Evolutionary conservation across 2,329 filamentous ascomycete genomes (phyloP).

Genomic region (Rhynchosporium graminicola): DNA sequence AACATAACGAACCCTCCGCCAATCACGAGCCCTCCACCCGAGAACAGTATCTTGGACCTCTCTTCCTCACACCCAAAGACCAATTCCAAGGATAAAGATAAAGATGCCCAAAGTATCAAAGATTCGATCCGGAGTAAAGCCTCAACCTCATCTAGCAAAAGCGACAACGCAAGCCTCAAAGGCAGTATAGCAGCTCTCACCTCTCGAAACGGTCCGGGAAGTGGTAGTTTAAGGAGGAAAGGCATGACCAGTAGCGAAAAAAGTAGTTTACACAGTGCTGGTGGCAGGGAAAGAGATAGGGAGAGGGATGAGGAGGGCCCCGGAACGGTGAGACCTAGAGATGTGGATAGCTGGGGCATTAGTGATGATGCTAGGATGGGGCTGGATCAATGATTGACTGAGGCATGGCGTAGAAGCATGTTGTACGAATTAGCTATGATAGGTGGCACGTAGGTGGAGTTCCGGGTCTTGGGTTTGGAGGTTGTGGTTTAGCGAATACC

Average conservation of each 20-base stretch:
- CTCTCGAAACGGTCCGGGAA: not conserved
- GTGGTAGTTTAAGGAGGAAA: conserved; percentile 30
- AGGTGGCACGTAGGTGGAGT: not conserved
- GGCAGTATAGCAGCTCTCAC: conserved; percentile 24
- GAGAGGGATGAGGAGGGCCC: conserved; percentile 42
- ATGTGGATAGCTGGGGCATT: conserved; percentile 70
- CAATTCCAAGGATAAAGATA: not conserved
- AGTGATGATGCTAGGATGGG: conserved; percentile 85
- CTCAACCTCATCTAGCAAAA: conserved; percentile 22
- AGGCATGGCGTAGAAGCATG: not conserved
- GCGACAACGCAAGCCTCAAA: conserved; percentile 26
- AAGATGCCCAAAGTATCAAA: conserved; percentile 9
- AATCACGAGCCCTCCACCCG: conserved; percentile 21
- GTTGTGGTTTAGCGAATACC: conserved; percentile 4
- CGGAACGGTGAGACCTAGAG: conserved; percentile 53
- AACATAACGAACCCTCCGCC: conserved; percentile 5
- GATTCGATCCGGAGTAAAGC: conserved; percentile 20
- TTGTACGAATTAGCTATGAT: conserved; percentile 5
- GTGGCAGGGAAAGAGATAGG: conserved; percentile 20
- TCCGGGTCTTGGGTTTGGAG: not conserved
- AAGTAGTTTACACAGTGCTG: conserved; percentile 21
- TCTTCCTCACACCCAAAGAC: no score
- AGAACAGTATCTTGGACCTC: conserved; percentile 22
- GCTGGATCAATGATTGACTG: conserved; percentile 56
- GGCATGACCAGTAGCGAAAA: conserved; percentile 19